Evolutionary conservation across 805 yeast species (phyloP).

Genomic region (Diddensiella transvaalensis): DNA sequence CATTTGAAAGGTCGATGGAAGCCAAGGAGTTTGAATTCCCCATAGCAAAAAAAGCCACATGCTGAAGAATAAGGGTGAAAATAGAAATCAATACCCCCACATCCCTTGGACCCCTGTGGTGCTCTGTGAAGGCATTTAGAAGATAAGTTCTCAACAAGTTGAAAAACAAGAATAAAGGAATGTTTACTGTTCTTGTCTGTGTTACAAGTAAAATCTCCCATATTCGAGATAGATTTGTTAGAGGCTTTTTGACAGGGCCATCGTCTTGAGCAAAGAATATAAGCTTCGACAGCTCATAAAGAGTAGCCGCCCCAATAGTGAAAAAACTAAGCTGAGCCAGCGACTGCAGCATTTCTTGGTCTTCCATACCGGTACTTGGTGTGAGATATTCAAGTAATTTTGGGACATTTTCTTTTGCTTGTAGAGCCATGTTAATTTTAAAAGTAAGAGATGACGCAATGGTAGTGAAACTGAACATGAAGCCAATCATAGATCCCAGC

Average conservation of each 20-base stretch:
- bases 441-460: slow-evolving; percentile 47
- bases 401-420: slow-evolving; percentile 56
- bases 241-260: slow-evolving; percentile 1
- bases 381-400: slow-evolving; percentile 29
- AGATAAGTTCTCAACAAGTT: slow-evolving; percentile 23
- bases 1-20: slow-evolving; percentile 83
- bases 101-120: slow-evolving; percentile 14
- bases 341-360: slow-evolving; percentile 20
- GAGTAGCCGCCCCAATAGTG: slow-evolving; percentile 21
- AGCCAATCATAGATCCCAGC: slow-evolving; percentile 36
- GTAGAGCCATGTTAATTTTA: slow-evolving; percentile 50
- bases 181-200: slow-evolving; percentile 52
- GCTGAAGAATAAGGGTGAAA: slow-evolving; percentile 56
- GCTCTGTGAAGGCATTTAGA: slow-evolving; percentile 10
- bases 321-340: slow-evolving; percentile 32
- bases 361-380: slow-evolving; percentile 5
- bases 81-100: slow-evolving; percentile 27
- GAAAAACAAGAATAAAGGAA: slow-evolving; percentile 51
- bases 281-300: slow-evolving; percentile 22
- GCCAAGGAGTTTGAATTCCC: slow-evolving; percentile 93
- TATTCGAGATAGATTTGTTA: slow-evolving; percentile 17
- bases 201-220: slow-evolving; percentile 43
- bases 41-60: slow-evolving; percentile 75
- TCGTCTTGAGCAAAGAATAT: slow-evolving; percentile 10
- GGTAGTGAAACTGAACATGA: slow-evolving; percentile 46